Evolutionary conservation across 1,139 yeast genomes (phyloP).

Genomic region (Candida sanyaensis): DNA sequence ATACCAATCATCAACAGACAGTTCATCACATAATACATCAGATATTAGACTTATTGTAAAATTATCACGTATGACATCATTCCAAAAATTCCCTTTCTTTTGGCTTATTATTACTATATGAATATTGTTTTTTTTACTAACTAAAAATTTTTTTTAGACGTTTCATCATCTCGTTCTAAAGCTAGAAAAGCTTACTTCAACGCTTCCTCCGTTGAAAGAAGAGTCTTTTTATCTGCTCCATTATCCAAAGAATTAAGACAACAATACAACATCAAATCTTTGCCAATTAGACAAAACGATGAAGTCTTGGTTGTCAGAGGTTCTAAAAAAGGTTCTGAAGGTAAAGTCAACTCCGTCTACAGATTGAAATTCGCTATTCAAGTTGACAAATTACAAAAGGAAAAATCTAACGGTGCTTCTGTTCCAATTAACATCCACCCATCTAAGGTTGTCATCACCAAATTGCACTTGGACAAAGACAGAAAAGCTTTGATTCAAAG

Average conservation of each 20-base stretch:
- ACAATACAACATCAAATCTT: slow-evolving; percentile 92
- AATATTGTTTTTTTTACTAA: slow-evolving; percentile 28
- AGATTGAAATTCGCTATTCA: slow-evolving; percentile 97
- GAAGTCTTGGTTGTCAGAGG: slow-evolving; percentile 97
- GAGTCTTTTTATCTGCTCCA: slow-evolving; percentile 96
- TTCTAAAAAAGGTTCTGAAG: slow-evolving; percentile 99
- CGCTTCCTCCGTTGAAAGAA: slow-evolving; percentile 96
- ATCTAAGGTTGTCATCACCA: slow-evolving; percentile 98
- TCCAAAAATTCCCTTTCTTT: too few relatives aligned
- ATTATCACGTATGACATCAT: too few relatives aligned
- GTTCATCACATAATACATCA: too few relatives aligned
- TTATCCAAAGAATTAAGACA: slow-evolving; percentile 98
- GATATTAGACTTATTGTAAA: too few relatives aligned
- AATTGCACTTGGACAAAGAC: slow-evolving; percentile 97
- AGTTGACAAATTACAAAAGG: slow-evolving; percentile 96
- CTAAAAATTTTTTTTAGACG: slow-evolving; percentile 62
- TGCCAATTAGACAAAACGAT: slow-evolving; percentile 99
- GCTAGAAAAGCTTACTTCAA: slow-evolving; percentile 99
- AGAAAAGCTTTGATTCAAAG: slow-evolving; percentile 92
- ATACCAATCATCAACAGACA: too few relatives aligned
- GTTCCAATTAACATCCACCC: slow-evolving; percentile 98
- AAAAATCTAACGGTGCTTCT: slow-evolving; percentile 98
- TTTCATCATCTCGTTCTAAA: slow-evolving; percentile 99
- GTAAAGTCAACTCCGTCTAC: slow-evolving; percentile 97
- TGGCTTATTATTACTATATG: neutral